Evolutionary conservation across 1,284 basidiomycete genomes (phyloP), one percentile per base, ranked within the genome.

Genomic region (Melampsora larici-populina): DNA sequence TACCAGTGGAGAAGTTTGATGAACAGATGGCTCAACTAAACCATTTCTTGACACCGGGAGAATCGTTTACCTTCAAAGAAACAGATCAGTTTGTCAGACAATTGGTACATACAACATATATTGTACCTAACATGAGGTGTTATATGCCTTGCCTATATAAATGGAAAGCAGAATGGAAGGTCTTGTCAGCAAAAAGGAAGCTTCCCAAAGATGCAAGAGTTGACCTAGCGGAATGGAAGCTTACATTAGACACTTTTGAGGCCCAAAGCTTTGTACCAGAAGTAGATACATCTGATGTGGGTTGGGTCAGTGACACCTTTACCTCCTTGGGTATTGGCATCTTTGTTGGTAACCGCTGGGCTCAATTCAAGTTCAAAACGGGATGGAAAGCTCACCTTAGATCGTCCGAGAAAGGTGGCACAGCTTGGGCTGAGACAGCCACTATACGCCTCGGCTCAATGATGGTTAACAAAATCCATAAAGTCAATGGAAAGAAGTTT

Each of bases 381-480:
- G 6, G 8, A 18, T 2, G 1, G 11, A 49, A 11, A 21, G 13
- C 17, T 13, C n/a, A n/a, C n/a, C n/a, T n/a, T n/a, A n/a, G n/a
- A n/a, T n/a, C n/a, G n/a, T n/a, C n/a, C n/a, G n/a, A n/a, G n/a
- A n/a, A n/a, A n/a, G n/a, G n/a, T n/a, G n/a, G n/a, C n/a, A 69
- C 49, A 2, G 33, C 67, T 48, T 69, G 46, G 36, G 36, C 49
- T 21, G 67, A 69, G 21, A 69, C 43, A 48, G 67, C 49, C 21
- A 43, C 67, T 6, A 51, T 69, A 2, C 2, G 67, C 11, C 48
- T 49, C 11, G 48, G 48, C 11, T 11, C 21, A 49, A 11, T 70
- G 2, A 70, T 70, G 69, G 13, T 70, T 21, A 70, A 70, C 49
- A 51, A 43, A 58, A 33, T 33, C 24, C 33, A 51, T 33, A 6